Conservation (phyloP, 2,329 filamentous ascomycete genomes). For the Botryotinia globosa region DNA sequence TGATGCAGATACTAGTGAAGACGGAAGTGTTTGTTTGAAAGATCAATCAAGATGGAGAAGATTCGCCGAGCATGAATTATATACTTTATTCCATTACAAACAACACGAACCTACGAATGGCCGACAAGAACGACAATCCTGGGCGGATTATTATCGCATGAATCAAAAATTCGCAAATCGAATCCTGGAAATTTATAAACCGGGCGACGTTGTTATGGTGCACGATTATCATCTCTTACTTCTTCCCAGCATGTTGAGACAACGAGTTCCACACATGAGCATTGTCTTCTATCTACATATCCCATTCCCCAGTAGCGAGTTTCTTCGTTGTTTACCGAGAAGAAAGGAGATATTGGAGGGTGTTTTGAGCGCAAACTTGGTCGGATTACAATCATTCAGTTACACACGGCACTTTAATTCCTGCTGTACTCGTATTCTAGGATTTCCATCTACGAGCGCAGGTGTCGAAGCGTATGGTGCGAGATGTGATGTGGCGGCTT, state of each 20-base stretch:
- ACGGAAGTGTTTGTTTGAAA: conserved; percentile 68
- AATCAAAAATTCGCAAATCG: conserved; percentile 89
- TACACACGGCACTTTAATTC: conserved; percentile 94
- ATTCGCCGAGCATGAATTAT: conserved; percentile 88
- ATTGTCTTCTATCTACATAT: conserved; percentile 93
- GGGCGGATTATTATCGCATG: conserved; percentile 90
- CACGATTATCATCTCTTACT: conserved; percentile 94
- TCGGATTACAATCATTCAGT: conserved; percentile 93
- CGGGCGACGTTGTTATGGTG: conserved; percentile 86
- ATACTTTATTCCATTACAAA: conserved; percentile 94
- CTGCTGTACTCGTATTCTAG: conserved; percentile 85
- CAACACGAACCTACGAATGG: conserved; percentile 88
- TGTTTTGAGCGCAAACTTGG: conserved; percentile 84
- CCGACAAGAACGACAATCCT: conserved; percentile 74
- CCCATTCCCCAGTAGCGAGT: conserved; percentile 95
- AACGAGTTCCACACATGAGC: conserved; percentile 83
- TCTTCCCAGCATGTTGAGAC: conserved; percentile 82
- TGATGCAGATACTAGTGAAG: conserved; percentile 60
- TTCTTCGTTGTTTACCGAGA: conserved; percentile 81
- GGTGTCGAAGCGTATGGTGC: conserved; percentile 87
- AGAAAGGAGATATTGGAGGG: conserved; percentile 90
- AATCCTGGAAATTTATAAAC: conserved; percentile 85
- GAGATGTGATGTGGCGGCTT: conserved; percentile 87
- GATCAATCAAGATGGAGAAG: conserved; percentile 85
- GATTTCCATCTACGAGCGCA: conserved; percentile 81